Base-by-base conservation (phyloP, 1,284 basidiomycete genomes). In the Moesziomyces sp. region DNA sequence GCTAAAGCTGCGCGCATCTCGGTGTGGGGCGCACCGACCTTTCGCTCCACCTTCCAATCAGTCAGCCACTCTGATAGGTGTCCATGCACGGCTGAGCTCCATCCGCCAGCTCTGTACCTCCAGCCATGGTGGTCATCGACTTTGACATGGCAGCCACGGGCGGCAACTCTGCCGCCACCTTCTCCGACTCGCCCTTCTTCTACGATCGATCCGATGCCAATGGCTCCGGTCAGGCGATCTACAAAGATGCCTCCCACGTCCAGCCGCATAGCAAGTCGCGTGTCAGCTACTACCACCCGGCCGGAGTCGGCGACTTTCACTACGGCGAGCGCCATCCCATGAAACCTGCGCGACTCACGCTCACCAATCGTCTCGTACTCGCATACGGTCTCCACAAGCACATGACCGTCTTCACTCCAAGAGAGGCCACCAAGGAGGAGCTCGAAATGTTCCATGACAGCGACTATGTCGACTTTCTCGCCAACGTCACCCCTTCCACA, bases 381-480 rank as follows among this genome's bases (percentile, higher is more conserved):
- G 96, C 94, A 0, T 99, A 99, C 80, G 96, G 94, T 3, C 86
- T 99, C 19, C 94, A 99, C 86, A 92, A 97, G 80, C 91, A 94
- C 80, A 97, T 99, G 85, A 91, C 95, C 77, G 92, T 97, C 45
- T 97, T 93, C 84, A 91, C 93, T 71, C 95, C 95, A 1, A 89
- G 93, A 19, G 87, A 90, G 16, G 97, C 96, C 8, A 96, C 94
- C 1, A 89, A 92, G 81, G 91, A 90, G 51, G 97, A 99, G 85
- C 88, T 99, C 21, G 90, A 93, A 79, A 88, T 87, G 71, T 99
- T 98, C 83, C 96, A 99, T 84, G 93, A 97, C 82, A 78, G 84
- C 49, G 95, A 98, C 83, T 99, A 99, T 83, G 89, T 99, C 55
- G 94, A 97, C 51, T 99, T 98, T 82, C 87, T 99, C 24, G 92